Evolutionary conservation across 306 rosid genomes (phyloP), one percentile per base, ranked within the genome.

Genomic region (Sophora flavescens): DNA sequence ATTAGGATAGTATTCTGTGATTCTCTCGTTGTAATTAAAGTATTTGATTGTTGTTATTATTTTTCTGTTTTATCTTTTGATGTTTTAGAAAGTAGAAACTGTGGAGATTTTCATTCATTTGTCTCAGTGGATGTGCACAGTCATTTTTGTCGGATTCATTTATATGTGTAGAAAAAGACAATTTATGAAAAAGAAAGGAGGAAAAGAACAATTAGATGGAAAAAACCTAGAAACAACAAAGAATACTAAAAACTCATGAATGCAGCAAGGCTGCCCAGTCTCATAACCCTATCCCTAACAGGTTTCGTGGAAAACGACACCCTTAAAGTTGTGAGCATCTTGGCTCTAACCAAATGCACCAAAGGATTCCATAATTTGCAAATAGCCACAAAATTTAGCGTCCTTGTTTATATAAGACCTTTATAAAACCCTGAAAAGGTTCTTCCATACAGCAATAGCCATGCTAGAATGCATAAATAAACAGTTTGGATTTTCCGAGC

Each of bases 291-390:
- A 3, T 22, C 38, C 15, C 5, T 13, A 5, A 47, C 6, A 48
- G 15, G 54, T 13, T 48, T 48, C 4, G 16, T 16, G 54, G 17
- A 5, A 48, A 13, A 13, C 6, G 6, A 13, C 54, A 3, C 54
- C 16, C 54, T 48, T 48, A 48, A 4, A 48, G 54, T 13, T 48
- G 54, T 13, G 8, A 48, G 54, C 17, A 5, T 5, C 6, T 16
- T 65, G 33, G 33, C 53, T 17, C 52, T 35, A 42, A 65, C 14
- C 47, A 8, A 48, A 48, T 48, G 47, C 47, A 35, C 70, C 70
- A 41, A 41, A 42, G 33, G 10, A 42, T 65, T 35, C 13, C 53
- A 5, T 44, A 13, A 66, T 26, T 11, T 22, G 56, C 41, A 22
- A 7, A 63, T 26, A 44, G 57, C 18, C 53, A 65, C 70, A 42